Base-by-base conservation (phyloP, 768 basidiomycete species). In the Clitopilus passeckerianus region DNA sequence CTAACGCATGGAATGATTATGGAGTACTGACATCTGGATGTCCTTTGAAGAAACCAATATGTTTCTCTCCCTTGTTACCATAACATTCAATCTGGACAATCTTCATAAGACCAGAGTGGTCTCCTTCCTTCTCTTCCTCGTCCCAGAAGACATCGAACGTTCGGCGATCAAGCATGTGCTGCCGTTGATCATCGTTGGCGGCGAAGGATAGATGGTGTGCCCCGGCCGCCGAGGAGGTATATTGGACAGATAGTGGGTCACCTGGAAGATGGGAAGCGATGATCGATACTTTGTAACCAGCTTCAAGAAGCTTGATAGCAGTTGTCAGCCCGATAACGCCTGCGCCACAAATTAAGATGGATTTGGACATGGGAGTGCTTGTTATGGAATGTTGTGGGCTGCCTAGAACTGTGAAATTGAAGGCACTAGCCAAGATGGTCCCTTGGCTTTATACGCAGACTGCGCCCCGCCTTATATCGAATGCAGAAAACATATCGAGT, bases 121-220 rank as follows among this genome's bases (percentile, higher is more conserved):
- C 60, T 15, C 57, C 59, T 44, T 63, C 61, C 4, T 44, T 50
- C 35, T 61, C 53, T 30, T 64, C 63, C 54, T 64, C 63, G n/a
- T 55, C 57, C 63, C 63, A 64, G 50, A 64, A 54, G 1, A 61
- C 59, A 14, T 64, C 63, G 30, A 64, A 61, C 1, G 60, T 64
- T n/a, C 30, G 33, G 10, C 57, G 52, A 57, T 64, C 63, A 14
- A 64, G 53, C 2, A 24, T 30, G 33, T 57, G 60, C n/a, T 64
- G 63, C 20, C 60, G 9, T 9, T 44, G 22, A 44, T 64, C 63
- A 33, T 59, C 56, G 20, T 64, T 58, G 43, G 60, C 63, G 7
- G 63, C 60, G 60, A 64, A 64, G 12, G 60, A 64, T 30, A 64
- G 12, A 44, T 64, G 60, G 43, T 64, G 60, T 8, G 63, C 63